These are phyloP conservation scores for Bipolaris zeicola DNA, from an alignment of 2,329 filamentous ascomycete species.

Conservation along the genomic window DNA sequence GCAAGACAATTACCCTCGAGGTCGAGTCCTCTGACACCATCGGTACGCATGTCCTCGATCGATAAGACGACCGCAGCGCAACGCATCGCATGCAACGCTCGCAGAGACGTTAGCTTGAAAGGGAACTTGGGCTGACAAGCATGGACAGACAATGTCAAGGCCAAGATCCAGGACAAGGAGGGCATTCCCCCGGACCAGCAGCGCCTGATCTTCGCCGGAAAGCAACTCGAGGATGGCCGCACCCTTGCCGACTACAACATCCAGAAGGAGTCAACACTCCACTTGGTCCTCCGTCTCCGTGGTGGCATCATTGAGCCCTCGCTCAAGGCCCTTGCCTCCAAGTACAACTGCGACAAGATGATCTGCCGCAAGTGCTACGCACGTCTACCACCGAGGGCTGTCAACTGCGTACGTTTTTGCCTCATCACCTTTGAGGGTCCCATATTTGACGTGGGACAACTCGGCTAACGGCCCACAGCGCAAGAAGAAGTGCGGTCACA, in stretches of 20 bases:
- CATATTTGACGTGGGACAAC: not conserved
- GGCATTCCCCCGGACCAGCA: conserved; percentile 98
- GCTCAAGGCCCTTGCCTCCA: conserved; percentile 96
- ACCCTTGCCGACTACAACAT: conserved; percentile 99
- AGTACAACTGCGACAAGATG: conserved; percentile 99
- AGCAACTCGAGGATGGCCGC: conserved; percentile 98
- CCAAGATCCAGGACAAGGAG: conserved; percentile 99
- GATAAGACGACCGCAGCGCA: conserved; percentile 21
- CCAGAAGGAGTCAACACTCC: conserved; percentile 99
- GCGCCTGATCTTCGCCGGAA: conserved; percentile 97
- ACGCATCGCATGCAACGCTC: conserved; percentile 14
- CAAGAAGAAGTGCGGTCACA: conserved; percentile 99
- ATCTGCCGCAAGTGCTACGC: conserved; percentile 99
- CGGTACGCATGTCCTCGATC: conserved; percentile 45
- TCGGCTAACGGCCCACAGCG: conserved; percentile 35
- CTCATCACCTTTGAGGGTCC: not conserved
- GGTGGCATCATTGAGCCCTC: conserved; percentile 98
- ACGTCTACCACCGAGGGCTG: conserved; percentile 95
- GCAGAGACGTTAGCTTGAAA: conserved; percentile 1
- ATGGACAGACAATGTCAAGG: conserved; percentile 88
- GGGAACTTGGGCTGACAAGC: conserved; percentile 26
- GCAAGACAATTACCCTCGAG: conserved; percentile 99
- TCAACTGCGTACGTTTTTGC: conserved; percentile 75
- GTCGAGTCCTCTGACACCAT: conserved; percentile 84
- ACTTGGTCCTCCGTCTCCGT: conserved; percentile 97